phyloP scores from a whole-genome alignment of 2,329 filamentous ascomycete species.

The Ceratocystis cacaofunesta region DNA sequence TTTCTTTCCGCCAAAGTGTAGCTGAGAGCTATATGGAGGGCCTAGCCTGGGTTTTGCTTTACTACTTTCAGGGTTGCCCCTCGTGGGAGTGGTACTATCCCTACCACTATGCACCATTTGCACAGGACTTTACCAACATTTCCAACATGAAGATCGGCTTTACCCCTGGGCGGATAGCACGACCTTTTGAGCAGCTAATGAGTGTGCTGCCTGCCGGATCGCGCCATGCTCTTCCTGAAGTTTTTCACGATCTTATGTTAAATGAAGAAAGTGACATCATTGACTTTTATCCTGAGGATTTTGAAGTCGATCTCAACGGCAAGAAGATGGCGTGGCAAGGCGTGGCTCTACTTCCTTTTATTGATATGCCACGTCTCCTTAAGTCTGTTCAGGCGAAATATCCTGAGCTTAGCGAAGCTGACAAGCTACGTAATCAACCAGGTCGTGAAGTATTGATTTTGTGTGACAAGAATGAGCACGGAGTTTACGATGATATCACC shows the following conservation, averaged over 20 bases:
- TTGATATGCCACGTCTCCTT: constrained; percentile 77
- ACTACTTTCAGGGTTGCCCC: constrained; percentile 96
- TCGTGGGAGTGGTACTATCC: constrained; percentile 99
- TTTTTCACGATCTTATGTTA: constrained; percentile 85
- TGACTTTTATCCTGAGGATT: constrained; percentile 94
- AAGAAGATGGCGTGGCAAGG: constrained; percentile 99
- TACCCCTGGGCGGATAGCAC: constrained; percentile 70
- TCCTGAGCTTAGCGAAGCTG: constrained; percentile 60
- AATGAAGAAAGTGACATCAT: constrained; percentile 80
- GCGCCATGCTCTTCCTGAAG: constrained; percentile 72
- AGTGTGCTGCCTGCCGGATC: constrained; percentile 89
- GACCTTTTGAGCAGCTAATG: constrained; percentile 95
- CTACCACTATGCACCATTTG: constrained; percentile 96
- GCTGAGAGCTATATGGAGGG: constrained; percentile 88
- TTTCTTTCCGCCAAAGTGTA: constrained; percentile 77
- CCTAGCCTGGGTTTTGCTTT: constrained; percentile 84
- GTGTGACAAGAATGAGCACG: constrained; percentile 58
- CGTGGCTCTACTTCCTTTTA: constrained; percentile 84
- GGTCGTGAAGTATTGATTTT: constrained; percentile 74
- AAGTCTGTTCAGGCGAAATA: constrained; percentile 73
- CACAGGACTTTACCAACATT: constrained; percentile 80
- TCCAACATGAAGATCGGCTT: constrained; percentile 67
- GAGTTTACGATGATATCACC: constrained; percentile 69
- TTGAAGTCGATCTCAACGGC: constrained; percentile 83
- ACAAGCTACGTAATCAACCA: constrained; percentile 60